Conservation (phyloP, 257 asterid species). For the Penstemon davidsonii region DNA sequence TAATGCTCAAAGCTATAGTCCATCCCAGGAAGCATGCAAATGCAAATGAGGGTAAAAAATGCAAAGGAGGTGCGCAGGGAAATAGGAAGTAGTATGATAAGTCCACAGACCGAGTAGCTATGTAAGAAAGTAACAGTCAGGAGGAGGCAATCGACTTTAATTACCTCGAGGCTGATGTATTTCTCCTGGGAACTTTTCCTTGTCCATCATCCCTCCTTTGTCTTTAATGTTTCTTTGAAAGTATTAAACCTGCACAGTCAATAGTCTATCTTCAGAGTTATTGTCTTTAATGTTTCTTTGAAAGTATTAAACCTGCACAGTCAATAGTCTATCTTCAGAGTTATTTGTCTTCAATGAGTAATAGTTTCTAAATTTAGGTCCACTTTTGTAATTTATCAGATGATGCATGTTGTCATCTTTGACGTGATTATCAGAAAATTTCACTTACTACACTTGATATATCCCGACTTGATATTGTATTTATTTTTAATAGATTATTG, state of each 20-base stretch:
- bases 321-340: not conserved
- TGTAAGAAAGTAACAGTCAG: too few species aligned
- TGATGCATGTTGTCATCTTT: not conserved
- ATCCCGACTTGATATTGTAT: not conserved
- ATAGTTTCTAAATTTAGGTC: conserved; percentile 1
- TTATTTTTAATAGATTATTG: not conserved
- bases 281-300: conserved; percentile 19
- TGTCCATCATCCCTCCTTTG: not conserved
- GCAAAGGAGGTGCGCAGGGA: too few species aligned
- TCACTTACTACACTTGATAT: not conserved
- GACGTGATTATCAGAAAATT: conserved; percentile 7
- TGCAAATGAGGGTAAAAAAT: too few species aligned
- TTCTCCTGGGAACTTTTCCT: not conserved
- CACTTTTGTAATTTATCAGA: not conserved
- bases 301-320: not conserved
- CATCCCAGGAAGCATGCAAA: too few species aligned
- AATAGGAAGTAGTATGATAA: too few species aligned
- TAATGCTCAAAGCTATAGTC: too few species aligned
- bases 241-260: too few species aligned
- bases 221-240: conserved; percentile 21
- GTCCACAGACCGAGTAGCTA: too few species aligned
- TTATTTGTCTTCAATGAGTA: not conserved
- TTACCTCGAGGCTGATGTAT: conserved; percentile 11
- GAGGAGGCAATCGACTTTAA: too few species aligned
- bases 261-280: not conserved